phyloP scores from a whole-genome alignment of 768 basidiomycete genomes.

The Lentinula edodes region DNA sequence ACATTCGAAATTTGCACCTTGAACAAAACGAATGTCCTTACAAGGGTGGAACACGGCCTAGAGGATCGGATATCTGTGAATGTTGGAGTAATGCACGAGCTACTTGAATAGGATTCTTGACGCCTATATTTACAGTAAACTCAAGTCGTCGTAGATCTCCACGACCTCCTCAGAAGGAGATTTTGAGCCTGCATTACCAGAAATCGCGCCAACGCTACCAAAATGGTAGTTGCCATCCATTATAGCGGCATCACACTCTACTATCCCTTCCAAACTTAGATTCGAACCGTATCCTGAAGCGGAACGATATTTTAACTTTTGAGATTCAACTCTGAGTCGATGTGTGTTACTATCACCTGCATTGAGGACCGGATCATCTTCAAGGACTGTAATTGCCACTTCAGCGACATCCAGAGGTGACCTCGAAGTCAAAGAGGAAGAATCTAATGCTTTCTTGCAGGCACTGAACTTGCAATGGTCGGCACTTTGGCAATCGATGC shows the following conservation, averaged over 20 bases:
- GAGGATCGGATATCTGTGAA: slow-evolving; percentile 35
- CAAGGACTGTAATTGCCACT: slow-evolving; percentile 50
- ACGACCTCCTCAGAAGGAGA: not conserved
- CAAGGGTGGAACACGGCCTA: slow-evolving; percentile 72
- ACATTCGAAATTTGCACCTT: slow-evolving; percentile 1
- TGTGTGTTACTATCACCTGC: slow-evolving; percentile 41
- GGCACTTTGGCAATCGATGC: not conserved
- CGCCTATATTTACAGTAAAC: slow-evolving; percentile 30
- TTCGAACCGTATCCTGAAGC: slow-evolving; percentile 71
- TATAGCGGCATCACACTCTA: slow-evolving; percentile 80
- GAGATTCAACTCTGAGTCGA: not conserved
- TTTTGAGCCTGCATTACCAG: slow-evolving; percentile 34
- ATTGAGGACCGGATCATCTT: slow-evolving; percentile 64
- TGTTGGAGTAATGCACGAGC: slow-evolving; percentile 55
- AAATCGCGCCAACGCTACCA: slow-evolving; percentile 69
- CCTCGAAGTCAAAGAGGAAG: slow-evolving; percentile 17
- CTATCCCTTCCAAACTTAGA: slow-evolving; percentile 63
- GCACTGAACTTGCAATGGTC: slow-evolving; percentile 33
- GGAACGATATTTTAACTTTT: slow-evolving; percentile 1
- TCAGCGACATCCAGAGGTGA: slow-evolving; percentile 44
- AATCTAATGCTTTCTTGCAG: slow-evolving; percentile 33
- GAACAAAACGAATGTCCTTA: slow-evolving; percentile 25
- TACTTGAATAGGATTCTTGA: slow-evolving; percentile 64
- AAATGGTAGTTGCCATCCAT: slow-evolving; percentile 50
- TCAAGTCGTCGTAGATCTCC: not conserved